phyloP scores from a whole-genome alignment of 2,329 filamentous ascomycete genomes.

The Microcyclospora tardicrescens region DNA sequence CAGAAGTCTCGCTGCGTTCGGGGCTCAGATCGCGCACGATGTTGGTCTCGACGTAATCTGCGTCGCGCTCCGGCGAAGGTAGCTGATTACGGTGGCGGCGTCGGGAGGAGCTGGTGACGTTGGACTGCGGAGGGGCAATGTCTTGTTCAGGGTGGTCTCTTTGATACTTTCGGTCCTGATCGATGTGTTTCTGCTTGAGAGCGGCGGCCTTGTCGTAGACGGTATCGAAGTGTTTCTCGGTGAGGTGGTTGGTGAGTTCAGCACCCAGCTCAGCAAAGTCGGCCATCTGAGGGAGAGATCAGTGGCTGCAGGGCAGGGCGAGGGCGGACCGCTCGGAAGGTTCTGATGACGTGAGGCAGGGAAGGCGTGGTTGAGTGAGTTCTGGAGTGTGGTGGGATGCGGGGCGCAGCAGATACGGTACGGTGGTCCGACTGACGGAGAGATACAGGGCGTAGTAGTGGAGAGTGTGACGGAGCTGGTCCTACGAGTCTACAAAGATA shows the following conservation, averaged over 20 bases:
- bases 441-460: no score
- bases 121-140: background rate
- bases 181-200: background rate
- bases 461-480: no score
- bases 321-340: no score
- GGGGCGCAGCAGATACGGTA: no score
- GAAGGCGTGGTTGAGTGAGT: no score
- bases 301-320: background rate
- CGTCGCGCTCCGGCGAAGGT: constrained; percentile 4
- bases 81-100: constrained; percentile 3
- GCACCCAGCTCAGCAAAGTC: constrained; percentile 17
- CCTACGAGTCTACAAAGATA: no score
- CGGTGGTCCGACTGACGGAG: no score
- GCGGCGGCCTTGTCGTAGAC: constrained; percentile 11
- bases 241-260: constrained; percentile 12
- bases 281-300: constrained; percentile 2
- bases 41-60: constrained; percentile 1
- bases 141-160: background rate
- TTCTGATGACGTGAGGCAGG: no score
- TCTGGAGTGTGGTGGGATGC: no score
- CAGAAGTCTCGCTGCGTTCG: constrained; percentile 11
- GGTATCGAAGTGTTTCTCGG: constrained; percentile 16
- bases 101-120: background rate
- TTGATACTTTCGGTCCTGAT: background rate
- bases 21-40: constrained; percentile 7